Evolutionary conservation across 371 early-diverging fungal species (phyloP).

Genomic region (Haplosporangium sp.): DNA sequence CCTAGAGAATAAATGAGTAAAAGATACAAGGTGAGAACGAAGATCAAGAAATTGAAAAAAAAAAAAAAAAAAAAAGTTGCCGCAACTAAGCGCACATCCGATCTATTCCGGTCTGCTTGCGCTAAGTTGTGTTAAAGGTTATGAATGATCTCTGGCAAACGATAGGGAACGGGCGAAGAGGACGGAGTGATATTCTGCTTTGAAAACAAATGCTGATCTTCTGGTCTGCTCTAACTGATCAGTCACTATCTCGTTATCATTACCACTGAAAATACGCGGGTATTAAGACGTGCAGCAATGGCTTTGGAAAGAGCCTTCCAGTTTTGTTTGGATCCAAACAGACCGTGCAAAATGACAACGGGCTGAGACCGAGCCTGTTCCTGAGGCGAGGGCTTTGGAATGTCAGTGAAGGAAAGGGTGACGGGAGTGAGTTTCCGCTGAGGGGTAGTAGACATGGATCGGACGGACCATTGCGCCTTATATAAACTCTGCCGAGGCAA

Average conservation of each 20-base stretch:
- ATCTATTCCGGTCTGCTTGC: too few species aligned
- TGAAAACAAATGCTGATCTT: too few species aligned
- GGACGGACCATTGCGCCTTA: slow-evolving; percentile 1
- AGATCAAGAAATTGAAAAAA: background rate
- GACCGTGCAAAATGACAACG: slow-evolving; percentile 88
- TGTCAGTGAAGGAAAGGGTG: slow-evolving; percentile 26
- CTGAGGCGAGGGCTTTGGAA: slow-evolving; percentile 23
- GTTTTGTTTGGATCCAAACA: slow-evolving; percentile 96
- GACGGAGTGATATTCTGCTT: too few species aligned
- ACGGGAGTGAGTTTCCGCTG: slow-evolving; percentile 18
- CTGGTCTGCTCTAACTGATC: slow-evolving; percentile 4
- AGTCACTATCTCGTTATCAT: background rate
- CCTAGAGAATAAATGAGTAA: slow-evolving; percentile 56
- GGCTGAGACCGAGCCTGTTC: slow-evolving; percentile 53
- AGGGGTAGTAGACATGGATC: slow-evolving; percentile 14
- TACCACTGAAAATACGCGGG: slow-evolving; percentile 72
- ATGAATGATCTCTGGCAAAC: too few species aligned
- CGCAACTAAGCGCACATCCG: too few species aligned
- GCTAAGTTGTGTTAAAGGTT: too few species aligned
- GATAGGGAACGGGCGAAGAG: too few species aligned
- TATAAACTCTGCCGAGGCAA: background rate
- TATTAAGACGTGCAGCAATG: slow-evolving; percentile 67
- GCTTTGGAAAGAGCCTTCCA: slow-evolving; percentile 88
- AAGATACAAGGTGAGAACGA: background rate
- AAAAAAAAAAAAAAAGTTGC: too few species aligned